Evolutionary conservation across 306 rosid species (phyloP).

Genomic region (Amphicarpaea edgeworthii): DNA sequence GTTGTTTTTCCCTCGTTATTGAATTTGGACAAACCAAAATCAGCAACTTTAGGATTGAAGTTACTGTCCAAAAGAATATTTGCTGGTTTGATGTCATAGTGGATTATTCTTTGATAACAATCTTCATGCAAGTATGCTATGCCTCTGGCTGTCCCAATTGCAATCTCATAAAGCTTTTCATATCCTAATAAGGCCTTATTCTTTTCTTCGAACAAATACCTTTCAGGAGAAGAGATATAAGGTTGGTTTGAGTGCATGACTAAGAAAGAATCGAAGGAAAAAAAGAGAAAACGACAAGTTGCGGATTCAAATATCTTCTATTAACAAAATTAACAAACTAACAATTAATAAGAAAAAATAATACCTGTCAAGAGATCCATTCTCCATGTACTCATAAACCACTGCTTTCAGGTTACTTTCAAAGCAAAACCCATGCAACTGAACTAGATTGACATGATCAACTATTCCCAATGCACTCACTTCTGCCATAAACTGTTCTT

Average conservation of each 20-base stretch:
- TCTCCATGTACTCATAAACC: slow-evolving; percentile 49
- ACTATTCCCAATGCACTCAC: slow-evolving; percentile 20
- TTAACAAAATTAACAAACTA: no score
- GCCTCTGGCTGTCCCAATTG: slow-evolving; percentile 52
- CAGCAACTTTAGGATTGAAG: slow-evolving; percentile 54
- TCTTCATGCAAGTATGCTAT: slow-evolving; percentile 59
- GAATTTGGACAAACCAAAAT: slow-evolving; percentile 55
- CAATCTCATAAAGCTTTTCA: slow-evolving; percentile 40
- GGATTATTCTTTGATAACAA: slow-evolving; percentile 56
- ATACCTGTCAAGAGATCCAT: slow-evolving; percentile 25
- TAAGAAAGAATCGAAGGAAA: no score
- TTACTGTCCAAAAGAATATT: slow-evolving; percentile 50
- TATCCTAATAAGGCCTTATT: no score
- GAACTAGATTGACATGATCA: slow-evolving; percentile 51
- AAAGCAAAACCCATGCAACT: slow-evolving; percentile 50
- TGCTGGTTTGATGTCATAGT: slow-evolving; percentile 58
- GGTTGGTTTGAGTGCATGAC: no score
- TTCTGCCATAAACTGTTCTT: slow-evolving; percentile 43
- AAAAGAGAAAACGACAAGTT: no score
- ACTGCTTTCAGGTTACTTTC: slow-evolving; percentile 47
- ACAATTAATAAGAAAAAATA: no score
- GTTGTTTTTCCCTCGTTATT: slow-evolving; percentile 42
- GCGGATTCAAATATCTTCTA: no score
- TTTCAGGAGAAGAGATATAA: no score
- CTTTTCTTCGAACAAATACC: no score